Conservation (phyloP, 2,329 filamentous ascomycete species). For the Diaporthe batatas region DNA sequence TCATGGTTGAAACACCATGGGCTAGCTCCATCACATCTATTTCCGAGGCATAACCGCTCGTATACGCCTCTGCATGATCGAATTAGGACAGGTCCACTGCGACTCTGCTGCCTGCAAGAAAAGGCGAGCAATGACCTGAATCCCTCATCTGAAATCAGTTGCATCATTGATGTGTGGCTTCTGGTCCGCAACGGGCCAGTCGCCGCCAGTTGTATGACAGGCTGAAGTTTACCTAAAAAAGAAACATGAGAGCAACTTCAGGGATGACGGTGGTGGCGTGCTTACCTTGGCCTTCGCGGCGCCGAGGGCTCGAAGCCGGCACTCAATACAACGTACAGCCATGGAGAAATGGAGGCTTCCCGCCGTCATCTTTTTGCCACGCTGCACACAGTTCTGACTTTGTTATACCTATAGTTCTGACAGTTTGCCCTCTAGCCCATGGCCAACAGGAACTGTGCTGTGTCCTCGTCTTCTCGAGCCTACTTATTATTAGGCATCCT, state of each 20-base stretch:
- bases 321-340: too few species aligned
- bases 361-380: not conserved
- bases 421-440: not conserved
- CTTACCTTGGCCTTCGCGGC: not conserved
- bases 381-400: not conserved
- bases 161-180: not conserved
- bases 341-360: too few species aligned
- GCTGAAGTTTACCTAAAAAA: not conserved
- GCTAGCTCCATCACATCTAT: not conserved
- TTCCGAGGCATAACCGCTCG: not conserved
- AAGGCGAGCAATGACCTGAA: not conserved
- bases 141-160: not conserved
- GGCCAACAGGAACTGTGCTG: not conserved
- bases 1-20: not conserved
- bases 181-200: not conserved
- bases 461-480: not conserved
- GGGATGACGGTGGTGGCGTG: not conserved
- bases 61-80: not conserved
- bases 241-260: not conserved
- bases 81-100: not conserved
- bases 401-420: too few species aligned
- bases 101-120: not conserved
- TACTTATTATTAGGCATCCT: not conserved
- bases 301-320: not conserved
- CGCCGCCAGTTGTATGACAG: not conserved